These are phyloP conservation scores for Evernia prunastri DNA, from an alignment of 495 filamentous ascomycete genomes.

Conservation along the genomic window DNA sequence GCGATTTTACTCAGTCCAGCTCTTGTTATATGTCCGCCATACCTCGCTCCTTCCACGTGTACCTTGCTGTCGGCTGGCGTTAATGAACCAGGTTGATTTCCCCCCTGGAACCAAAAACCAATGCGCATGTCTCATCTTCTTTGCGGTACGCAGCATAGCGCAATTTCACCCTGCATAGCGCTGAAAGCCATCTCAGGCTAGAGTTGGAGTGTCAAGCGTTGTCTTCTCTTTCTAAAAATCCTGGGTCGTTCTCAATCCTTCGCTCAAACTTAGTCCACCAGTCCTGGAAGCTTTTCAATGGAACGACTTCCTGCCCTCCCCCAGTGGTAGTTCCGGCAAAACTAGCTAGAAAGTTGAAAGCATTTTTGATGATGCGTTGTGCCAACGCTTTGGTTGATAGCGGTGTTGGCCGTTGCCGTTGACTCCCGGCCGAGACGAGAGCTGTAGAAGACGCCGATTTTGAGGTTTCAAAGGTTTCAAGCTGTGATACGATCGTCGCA, in stretches of 20 bases:
- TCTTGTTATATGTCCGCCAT: background rate
- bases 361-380: conserved; percentile 88
- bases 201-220: conserved; percentile 22
- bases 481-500: conserved; percentile 58
- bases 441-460: conserved; percentile 32
- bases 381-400: conserved; percentile 69
- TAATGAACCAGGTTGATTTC: background rate
- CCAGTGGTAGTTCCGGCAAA: conserved; percentile 53
- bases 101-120: background rate
- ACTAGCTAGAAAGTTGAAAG: conserved; percentile 93
- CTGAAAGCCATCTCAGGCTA: background rate
- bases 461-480: conserved; percentile 51
- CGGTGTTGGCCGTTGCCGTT: conserved; percentile 28
- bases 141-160: background rate
- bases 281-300: conserved; percentile 83
- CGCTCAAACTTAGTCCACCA: conserved; percentile 98
- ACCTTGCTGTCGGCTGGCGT: background rate
- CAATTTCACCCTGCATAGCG: background rate
- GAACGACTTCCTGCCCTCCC: conserved; percentile 72
- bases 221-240: conserved; percentile 79
- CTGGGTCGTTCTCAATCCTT: conserved; percentile 75
- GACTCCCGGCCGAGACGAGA: conserved; percentile 30
- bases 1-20: background rate
- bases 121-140: background rate
- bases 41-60: background rate